Evolutionary conservation across 2,329 filamentous ascomycete genomes (phyloP), one percentile per base, ranked within the genome.

Genomic region (Ceratocystis huliohia): DNA sequence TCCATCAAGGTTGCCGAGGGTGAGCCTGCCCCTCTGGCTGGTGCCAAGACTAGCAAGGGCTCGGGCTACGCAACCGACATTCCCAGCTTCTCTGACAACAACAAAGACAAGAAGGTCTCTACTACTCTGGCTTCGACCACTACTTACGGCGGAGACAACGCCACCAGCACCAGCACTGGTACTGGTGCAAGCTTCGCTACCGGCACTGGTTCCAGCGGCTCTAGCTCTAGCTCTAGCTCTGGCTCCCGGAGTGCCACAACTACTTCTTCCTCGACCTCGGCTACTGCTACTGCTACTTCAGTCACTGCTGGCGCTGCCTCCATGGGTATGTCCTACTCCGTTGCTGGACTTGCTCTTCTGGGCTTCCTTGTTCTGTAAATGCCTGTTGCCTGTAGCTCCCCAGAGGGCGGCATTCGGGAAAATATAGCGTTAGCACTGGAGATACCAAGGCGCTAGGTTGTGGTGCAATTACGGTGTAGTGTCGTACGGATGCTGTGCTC

Each of bases 1-100:
- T 81, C 78, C 76, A 84, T 84, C 76, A 74, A 79, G 70, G 75
- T 84, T 64, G 75, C 71, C 70, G 77, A 75, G 69, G 76, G 74
- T 64, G 72, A 75, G 68, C 65, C 67, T n/a, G 45, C 45, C 20
- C 44, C n/a, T 20, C 53, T n/a, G 45, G 53, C 37, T n/a, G 37
- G 13, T 33, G 8, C 37, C 20, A 64, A 41, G 65, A 17, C 22
- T 5, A 17, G 8, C 17, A 59, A 59, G 53, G 5, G 22, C n/a
- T 48, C 28, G 71, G 72, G 64, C 57, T 68, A 30, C 69, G 71
- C 48, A 70, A 70, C 57, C 71, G 73, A 10, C 71, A 72, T 48
- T 71, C 53, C 53, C 13, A 59, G 33, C 7, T 37, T 59, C 53
- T 59, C 53, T 20, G 53, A 57, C 8, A 22, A 22, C 28, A 28